These are phyloP conservation scores for Zygotorulaspora chibaensis DNA, from an alignment of 805 yeast species.

Conservation along the genomic window DNA sequence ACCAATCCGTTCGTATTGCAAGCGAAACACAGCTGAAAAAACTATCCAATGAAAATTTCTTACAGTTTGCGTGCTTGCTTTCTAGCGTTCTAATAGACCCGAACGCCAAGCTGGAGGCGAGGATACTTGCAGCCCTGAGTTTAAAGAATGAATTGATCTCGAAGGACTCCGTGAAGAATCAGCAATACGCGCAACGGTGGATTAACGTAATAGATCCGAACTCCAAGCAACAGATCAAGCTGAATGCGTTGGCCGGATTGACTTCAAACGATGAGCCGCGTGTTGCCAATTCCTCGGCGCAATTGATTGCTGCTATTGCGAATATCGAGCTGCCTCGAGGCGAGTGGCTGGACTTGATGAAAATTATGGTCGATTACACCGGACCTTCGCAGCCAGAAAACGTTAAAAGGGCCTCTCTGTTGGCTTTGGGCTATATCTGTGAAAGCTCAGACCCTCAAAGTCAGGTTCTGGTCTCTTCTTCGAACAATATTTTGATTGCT, in stretches of 20 bases:
- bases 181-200: slow-evolving; percentile 72
- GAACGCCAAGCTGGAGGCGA: slow-evolving; percentile 64
- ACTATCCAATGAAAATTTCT: slow-evolving; percentile 72
- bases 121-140: slow-evolving; percentile 86
- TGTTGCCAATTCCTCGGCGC: slow-evolving; percentile 87
- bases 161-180: slow-evolving; percentile 60
- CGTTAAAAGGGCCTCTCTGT: slow-evolving; percentile 80
- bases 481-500: slow-evolving; percentile 90
- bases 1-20: slow-evolving; percentile 60
- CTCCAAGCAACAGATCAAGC: slow-evolving; percentile 61
- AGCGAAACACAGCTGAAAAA: slow-evolving; percentile 75
- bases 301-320: slow-evolving; percentile 95
- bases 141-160: slow-evolving; percentile 85
- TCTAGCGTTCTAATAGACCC: slow-evolving; percentile 68
- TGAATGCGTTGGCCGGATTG: slow-evolving; percentile 58
- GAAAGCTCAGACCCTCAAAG: slow-evolving; percentile 81
- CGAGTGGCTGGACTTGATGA: slow-evolving; percentile 86
- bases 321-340: slow-evolving; percentile 84
- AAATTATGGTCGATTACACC: slow-evolving; percentile 81
- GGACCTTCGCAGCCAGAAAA: slow-evolving; percentile 69
- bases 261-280: slow-evolving; percentile 58
- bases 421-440: slow-evolving; percentile 93
- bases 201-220: slow-evolving; percentile 46
- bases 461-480: slow-evolving; percentile 72
- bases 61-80: slow-evolving; percentile 64